Percentiles rank a stretch among this genome's conserved stretches.
Conservation (phyloP, 2,329 filamentous ascomycete genomes). For the Calonectria fujianensis region DNA sequence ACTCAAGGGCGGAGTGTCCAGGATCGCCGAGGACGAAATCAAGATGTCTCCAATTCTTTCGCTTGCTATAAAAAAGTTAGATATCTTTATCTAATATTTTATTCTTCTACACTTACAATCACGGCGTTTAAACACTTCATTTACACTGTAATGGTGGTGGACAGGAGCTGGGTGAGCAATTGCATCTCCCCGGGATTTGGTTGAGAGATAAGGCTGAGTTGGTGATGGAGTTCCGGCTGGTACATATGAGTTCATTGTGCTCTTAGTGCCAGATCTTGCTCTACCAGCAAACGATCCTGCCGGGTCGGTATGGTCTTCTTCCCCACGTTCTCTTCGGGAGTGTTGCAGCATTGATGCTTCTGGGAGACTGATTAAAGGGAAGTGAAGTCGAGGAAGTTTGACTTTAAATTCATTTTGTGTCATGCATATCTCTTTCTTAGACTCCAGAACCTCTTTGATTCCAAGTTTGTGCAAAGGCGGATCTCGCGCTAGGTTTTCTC, state of each 20-base stretch:
- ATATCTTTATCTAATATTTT: not conserved
- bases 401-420: slow-evolving; percentile 51
- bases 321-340: slow-evolving; percentile 58
- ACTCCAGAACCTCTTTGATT: slow-evolving; percentile 36
- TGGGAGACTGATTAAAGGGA: slow-evolving; percentile 61
- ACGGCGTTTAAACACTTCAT: slow-evolving; percentile 35
- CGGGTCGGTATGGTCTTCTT: slow-evolving; percentile 62
- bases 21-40: slow-evolving; percentile 53
- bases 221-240: slow-evolving; percentile 55
- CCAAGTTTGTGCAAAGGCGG: slow-evolving; percentile 48
- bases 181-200: slow-evolving; percentile 16
- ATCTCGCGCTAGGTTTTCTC: slow-evolving; percentile 49
- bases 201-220: slow-evolving; percentile 39
- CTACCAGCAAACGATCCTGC: slow-evolving; percentile 55
- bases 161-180: slow-evolving; percentile 44
- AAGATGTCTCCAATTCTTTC: slow-evolving; percentile 51
- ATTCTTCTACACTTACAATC: slow-evolving; percentile 46
- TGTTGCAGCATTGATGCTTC: slow-evolving; percentile 61
- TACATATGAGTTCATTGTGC: slow-evolving; percentile 55
- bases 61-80: slow-evolving; percentile 45
- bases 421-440: slow-evolving; percentile 42
- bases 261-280: slow-evolving; percentile 56
- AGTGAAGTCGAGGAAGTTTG: slow-evolving; percentile 57
- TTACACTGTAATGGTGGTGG: slow-evolving; percentile 39
- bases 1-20: slow-evolving; percentile 45